Evolutionary conservation across 2,329 filamentous ascomycete genomes (phyloP).

Genomic region (Beauveria sp.): DNA sequence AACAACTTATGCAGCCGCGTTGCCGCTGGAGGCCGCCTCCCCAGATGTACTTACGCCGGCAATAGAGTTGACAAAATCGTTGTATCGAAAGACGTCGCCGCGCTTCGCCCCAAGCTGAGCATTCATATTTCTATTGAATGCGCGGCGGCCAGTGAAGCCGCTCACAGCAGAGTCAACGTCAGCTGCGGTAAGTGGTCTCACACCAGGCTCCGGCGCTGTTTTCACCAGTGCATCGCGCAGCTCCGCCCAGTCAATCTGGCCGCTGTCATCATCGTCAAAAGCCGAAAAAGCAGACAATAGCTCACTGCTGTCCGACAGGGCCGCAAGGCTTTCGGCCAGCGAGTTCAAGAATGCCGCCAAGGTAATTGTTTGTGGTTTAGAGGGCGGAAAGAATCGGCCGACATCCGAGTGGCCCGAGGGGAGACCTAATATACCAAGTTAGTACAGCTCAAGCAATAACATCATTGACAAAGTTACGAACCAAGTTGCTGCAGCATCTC

Average conservation of each 20-base stretch:
- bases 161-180: conserved; percentile 84
- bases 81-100: conserved; percentile 87
- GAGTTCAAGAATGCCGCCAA: conserved; percentile 81
- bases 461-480: conserved; percentile 25
- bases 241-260: conserved; percentile 79
- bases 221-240: conserved; percentile 75
- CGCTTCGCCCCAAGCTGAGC: conserved; percentile 50
- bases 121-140: conserved; percentile 61
- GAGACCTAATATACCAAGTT: conserved; percentile 47
- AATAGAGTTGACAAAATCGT: conserved; percentile 76
- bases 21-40: conserved; percentile 25
- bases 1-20: conserved; percentile 17
- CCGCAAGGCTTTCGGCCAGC: conserved; percentile 64
- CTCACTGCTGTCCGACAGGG: conserved; percentile 70
- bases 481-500: conserved; percentile 84
- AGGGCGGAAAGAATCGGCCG: conserved; percentile 75
- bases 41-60: conserved; percentile 43
- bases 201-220: conserved; percentile 69
- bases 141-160: conserved; percentile 76
- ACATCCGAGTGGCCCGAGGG: conserved; percentile 64
- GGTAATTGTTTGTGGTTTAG: conserved; percentile 63
- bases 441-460: background rate
- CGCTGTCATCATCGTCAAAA: conserved; percentile 92
- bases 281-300: conserved; percentile 85
- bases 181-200: conserved; percentile 53